phyloP scores from a whole-genome alignment of 139 green algal genomes.

The Chlamydomonas incerta region DNA sequence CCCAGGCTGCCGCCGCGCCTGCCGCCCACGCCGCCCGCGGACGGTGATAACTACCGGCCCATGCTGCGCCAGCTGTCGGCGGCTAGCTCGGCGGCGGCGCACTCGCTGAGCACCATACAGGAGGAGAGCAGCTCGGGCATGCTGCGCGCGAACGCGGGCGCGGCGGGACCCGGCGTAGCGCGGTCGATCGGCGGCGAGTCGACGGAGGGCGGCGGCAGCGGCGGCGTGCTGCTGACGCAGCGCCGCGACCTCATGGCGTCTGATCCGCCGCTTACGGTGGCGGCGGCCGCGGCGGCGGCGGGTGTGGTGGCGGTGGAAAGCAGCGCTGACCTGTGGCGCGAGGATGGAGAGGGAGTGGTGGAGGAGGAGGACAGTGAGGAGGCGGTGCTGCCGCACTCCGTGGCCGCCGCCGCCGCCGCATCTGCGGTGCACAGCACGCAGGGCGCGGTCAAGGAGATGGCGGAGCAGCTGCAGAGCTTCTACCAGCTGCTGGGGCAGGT shows the following conservation, averaged over 20 bases:
- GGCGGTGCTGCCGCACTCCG: background rate
- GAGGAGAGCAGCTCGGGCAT: constrained; percentile 3
- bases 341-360: background rate
- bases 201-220: background rate
- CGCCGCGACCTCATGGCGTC: background rate
- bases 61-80: background rate
- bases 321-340: background rate
- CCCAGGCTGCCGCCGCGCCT: background rate
- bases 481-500: background rate
- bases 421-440: background rate
- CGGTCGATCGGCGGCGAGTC: background rate
- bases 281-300: background rate
- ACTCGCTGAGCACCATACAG: background rate
- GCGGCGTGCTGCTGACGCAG: background rate
- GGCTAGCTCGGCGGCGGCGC: background rate
- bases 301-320: background rate
- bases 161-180: too few species aligned
- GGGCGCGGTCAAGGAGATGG: background rate
- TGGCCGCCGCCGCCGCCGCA: too few species aligned
- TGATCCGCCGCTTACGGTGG: background rate
- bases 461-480: background rate
- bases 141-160: background rate
- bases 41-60: background rate
- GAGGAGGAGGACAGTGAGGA: background rate
- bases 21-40: background rate